Evolutionary conservation across 108 stramenopile species (phyloP), one percentile per base, ranked within the genome.

Genomic region (Nitzschia palea): DNA sequence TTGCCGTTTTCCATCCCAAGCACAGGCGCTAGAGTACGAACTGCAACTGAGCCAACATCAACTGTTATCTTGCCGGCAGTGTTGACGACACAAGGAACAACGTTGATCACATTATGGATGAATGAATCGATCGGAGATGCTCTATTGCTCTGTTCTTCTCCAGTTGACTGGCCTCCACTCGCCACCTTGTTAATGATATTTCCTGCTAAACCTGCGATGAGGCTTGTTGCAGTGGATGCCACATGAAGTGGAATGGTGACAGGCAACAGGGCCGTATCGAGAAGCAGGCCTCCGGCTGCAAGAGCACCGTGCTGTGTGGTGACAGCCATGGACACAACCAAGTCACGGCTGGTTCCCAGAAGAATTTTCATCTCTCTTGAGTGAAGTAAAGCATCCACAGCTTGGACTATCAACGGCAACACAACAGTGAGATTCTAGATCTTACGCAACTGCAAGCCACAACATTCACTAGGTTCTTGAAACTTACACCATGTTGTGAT

Each of bases 231-330:
- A 0, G 74, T 36, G 44, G 68, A 36, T 22, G 70, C 65, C 9
- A 76, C 67, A 37, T 79, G 77, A 6, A 78, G 29, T 22, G 82
- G 82, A 33, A 83, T 23, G 8, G 74, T 76, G 10, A 78, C 63
- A 6, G 82, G 82, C 14, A 83, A 56, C 1, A 62, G 66, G 9
- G 69, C 82, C n/a, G 62, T 59, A 34, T 78, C 50, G 27, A 83
- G 34, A 22, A 47, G 55, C 5, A 69, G 14, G 5, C 68, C 65
- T n/a, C 73, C 70, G n/a, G 68, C 67, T 4, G 55, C 20, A 25
- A 44, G 8, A 27, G 62, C 76, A n/a, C 61, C 44, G 61, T 70
- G 58, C 14, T 30, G 25, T 1, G 45, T 52, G 4, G 67, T 47
- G 4, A 57, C 37, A 12, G 54, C 56, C 6, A 58, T 59, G 4